A percentile compares a stretch with the other conserved stretches of the same genome.
Conservation (phyloP, 768 basidiomycete genomes). For the Boletus coccyginus region DNA sequence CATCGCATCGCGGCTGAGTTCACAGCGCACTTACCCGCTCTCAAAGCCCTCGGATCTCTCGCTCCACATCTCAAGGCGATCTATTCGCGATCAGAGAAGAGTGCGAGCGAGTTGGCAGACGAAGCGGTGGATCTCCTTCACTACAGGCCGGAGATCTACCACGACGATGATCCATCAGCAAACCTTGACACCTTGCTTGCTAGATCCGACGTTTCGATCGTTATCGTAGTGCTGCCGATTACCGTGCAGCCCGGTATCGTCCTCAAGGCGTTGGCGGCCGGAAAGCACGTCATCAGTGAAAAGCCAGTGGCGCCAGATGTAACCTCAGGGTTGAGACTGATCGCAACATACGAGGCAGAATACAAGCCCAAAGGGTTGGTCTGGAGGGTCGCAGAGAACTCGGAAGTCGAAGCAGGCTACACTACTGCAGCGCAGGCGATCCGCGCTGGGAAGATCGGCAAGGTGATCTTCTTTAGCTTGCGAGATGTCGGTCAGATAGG, state of each 20-base stretch:
- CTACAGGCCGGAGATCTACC: slow-evolving; percentile 48
- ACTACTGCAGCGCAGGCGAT: slow-evolving; percentile 45
- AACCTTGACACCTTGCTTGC: slow-evolving; percentile 64
- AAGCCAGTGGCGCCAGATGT: slow-evolving; percentile 82
- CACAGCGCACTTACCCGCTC: slow-evolving; percentile 76
- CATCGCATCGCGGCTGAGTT: slow-evolving; percentile 21
- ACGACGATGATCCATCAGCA: slow-evolving; percentile 45
- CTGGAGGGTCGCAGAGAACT: slow-evolving; percentile 84
- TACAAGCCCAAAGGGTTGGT: slow-evolving; percentile 68
- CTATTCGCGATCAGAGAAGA: slow-evolving; percentile 75
- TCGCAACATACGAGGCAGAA: slow-evolving; percentile 59
- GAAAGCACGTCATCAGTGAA: slow-evolving; percentile 88
- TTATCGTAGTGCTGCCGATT: slow-evolving; percentile 79
- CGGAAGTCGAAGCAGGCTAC: slow-evolving; percentile 62
- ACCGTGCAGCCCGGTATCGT: slow-evolving; percentile 68
- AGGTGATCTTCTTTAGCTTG: slow-evolving; percentile 64
- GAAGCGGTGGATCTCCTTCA: slow-evolving; percentile 42
- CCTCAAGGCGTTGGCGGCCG: slow-evolving; percentile 59
- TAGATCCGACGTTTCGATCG: slow-evolving; percentile 65
- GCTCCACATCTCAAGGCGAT: slow-evolving; percentile 59
- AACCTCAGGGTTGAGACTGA: slow-evolving; percentile 56
- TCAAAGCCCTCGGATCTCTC: slow-evolving; percentile 49
- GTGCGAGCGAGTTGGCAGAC: slow-evolving; percentile 50
- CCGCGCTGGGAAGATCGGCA: slow-evolving; percentile 63
- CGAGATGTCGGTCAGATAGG: slow-evolving; percentile 52